These are phyloP conservation scores for Mucor saturninus DNA, from an alignment of 371 early-diverging fungal species.

Conservation along the genomic window DNA sequence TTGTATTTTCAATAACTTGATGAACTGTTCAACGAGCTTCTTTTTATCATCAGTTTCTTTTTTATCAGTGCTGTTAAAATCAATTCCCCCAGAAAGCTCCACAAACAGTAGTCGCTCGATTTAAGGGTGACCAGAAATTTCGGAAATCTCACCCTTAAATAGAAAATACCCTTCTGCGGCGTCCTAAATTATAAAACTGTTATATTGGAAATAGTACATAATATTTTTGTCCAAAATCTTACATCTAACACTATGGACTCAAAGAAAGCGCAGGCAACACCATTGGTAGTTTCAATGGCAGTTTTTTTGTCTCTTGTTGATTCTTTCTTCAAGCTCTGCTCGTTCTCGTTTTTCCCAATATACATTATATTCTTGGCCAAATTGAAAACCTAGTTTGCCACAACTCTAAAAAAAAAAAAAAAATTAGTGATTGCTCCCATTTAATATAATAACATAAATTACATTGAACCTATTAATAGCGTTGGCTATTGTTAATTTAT, in stretches of 20 bases:
- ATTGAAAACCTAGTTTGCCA: slow-evolving; percentile 12
- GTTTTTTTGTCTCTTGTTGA: slow-evolving; percentile 21
- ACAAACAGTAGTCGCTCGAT: too few species aligned
- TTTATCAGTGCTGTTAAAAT: slow-evolving; percentile 13
- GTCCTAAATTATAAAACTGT: slow-evolving; percentile 3
- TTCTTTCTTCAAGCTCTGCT: too few species aligned
- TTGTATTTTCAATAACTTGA: slow-evolving; percentile 17
- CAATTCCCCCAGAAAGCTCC: too few species aligned
- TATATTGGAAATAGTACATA: too few species aligned
- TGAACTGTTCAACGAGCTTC: slow-evolving; percentile 15
- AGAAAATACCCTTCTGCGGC: too few species aligned
- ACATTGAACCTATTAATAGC: slow-evolving; percentile 19
- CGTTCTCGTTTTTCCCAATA: too few species aligned
- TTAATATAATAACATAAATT: slow-evolving; percentile 14
- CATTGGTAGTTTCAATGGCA: slow-evolving; percentile 22
- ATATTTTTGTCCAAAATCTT: too few species aligned
- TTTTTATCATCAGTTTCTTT: slow-evolving; percentile 20
- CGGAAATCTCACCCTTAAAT: too few species aligned
- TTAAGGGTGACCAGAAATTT: too few species aligned
- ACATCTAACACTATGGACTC: too few species aligned
- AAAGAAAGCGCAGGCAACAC: slow-evolving; percentile 20
- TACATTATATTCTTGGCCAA: too few species aligned
- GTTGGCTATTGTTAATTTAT: slow-evolving; percentile 12
- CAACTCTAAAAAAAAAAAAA: slow-evolving; percentile 11
- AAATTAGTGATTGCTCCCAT: slow-evolving; percentile 13